Evolutionary conservation across 768 basidiomycete species (phyloP).

Genomic region (Coprinopsis cinerea): DNA sequence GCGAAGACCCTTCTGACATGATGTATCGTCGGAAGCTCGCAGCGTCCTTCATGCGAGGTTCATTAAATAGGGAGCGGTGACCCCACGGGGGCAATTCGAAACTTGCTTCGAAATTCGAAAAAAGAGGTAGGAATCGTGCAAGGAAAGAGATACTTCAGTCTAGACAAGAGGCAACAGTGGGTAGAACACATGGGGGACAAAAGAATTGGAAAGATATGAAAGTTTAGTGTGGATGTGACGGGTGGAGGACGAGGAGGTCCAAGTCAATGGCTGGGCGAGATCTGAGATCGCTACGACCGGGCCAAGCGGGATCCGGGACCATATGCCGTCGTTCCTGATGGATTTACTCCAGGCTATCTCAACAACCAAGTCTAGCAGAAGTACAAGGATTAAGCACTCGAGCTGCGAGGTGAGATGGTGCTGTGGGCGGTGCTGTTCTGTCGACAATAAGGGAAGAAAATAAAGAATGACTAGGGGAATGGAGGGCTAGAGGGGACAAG

Average conservation of each 20-base stretch:
- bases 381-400: neutral
- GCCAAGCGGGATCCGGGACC: constrained; percentile 3
- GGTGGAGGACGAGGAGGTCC: neutral
- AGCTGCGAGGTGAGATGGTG: neutral
- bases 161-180: neutral
- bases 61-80: neutral
- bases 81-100: neutral
- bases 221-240: neutral
- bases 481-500: neutral
- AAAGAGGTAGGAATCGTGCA: neutral
- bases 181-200: neutral
- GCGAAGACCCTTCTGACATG: too few species aligned
- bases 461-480: neutral
- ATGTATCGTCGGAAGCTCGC: too few species aligned
- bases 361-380: neutral
- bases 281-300: constrained; percentile 2
- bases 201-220: neutral
- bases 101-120: neutral
- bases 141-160: neutral
- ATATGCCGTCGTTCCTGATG: constrained; percentile 5
- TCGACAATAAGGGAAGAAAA: neutral
- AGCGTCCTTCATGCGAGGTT: too few species aligned
- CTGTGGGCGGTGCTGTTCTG: neutral
- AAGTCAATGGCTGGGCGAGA: neutral
- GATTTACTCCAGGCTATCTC: neutral